Conservation (phyloP, 2,329 filamentous ascomycete genomes). For the Orbilia ellipsospora region DNA sequence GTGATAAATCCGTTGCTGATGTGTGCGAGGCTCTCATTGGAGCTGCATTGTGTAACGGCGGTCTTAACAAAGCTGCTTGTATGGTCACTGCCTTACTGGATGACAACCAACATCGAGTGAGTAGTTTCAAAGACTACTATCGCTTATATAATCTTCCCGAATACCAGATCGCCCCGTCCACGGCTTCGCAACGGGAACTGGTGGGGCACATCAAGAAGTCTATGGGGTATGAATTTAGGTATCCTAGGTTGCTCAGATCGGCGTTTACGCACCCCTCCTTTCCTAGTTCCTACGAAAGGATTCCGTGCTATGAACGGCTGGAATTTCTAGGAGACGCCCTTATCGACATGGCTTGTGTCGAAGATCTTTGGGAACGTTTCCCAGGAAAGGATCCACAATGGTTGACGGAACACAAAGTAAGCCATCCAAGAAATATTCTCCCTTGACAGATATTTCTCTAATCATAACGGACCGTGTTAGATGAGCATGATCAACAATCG, state of each 20-base stretch:
- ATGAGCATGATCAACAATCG: conserved; percentile 99
- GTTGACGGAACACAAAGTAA: conserved; percentile 91
- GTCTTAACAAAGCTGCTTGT: conserved; percentile 72
- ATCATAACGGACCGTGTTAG: conserved; percentile 58
- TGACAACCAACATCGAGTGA: conserved; percentile 66
- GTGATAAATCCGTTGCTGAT: conserved; percentile 91
- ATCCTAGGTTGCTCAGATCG: conserved; percentile 80
- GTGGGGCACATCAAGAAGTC: conserved; percentile 72
- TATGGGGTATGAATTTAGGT: conserved; percentile 73
- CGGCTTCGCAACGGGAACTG: conserved; percentile 76
- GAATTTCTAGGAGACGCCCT: conserved; percentile 87
- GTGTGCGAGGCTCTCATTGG: conserved; percentile 95
- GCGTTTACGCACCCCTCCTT: conserved; percentile 91
- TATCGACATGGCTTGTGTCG: conserved; percentile 85
- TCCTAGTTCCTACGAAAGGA: conserved; percentile 76
- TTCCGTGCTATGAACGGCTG: conserved; percentile 88
- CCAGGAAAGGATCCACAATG: conserved; percentile 89
- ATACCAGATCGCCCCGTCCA: conserved; percentile 74
- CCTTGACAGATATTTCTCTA: neutral
- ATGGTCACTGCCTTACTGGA: conserved; percentile 69
- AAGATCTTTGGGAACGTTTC: conserved; percentile 80
- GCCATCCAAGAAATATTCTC: conserved; percentile 24
- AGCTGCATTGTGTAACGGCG: conserved; percentile 74
- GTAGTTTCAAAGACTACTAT: conserved; percentile 78
- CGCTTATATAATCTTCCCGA: conserved; percentile 73